These are phyloP conservation scores for Pichia deserticola DNA, from an alignment of 805 yeast genomes.

Conservation along the genomic window DNA sequence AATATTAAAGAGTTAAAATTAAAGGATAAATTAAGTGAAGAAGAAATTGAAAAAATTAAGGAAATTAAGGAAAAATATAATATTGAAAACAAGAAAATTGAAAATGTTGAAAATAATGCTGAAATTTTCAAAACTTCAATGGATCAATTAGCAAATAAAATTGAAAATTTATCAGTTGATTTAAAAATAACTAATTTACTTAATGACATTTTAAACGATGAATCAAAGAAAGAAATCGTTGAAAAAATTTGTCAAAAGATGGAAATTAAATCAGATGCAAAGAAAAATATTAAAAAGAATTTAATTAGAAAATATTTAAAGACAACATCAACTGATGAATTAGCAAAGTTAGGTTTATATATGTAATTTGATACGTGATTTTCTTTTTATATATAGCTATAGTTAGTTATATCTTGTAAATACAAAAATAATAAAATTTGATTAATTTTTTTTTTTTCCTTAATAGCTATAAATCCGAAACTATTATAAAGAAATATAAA, in stretches of 20 bases:
- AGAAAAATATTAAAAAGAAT: constrained; percentile 59
- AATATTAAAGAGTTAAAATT: constrained; percentile 14
- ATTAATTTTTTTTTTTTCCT: too few species aligned
- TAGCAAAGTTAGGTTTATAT: constrained; percentile 20
- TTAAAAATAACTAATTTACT: constrained; percentile 15
- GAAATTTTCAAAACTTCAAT: constrained; percentile 26
- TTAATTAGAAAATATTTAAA: constrained; percentile 53
- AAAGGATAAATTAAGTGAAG: constrained; percentile 15
- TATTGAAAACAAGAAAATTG: constrained; percentile 17
- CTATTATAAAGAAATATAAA: not conserved
- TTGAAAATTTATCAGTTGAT: constrained; percentile 16
- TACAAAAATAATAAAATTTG: not conserved
- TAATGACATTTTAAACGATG: constrained; percentile 20
- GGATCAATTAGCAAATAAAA: constrained; percentile 17
- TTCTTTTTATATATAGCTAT: not conserved
- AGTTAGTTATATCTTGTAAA: not conserved
- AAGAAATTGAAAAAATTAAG: constrained; percentile 32
- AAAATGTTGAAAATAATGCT: constrained; percentile 5
- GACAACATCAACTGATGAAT: constrained; percentile 21
- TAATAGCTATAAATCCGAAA: too few species aligned
- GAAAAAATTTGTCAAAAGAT: constrained; percentile 29
- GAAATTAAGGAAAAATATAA: constrained; percentile 29
- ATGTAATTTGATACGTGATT: too few species aligned
- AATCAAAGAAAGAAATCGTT: constrained; percentile 28
- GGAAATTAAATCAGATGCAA: constrained; percentile 34